Base-by-base conservation (phyloP, 331 rosid species). In the Malus hybrid region DNA sequence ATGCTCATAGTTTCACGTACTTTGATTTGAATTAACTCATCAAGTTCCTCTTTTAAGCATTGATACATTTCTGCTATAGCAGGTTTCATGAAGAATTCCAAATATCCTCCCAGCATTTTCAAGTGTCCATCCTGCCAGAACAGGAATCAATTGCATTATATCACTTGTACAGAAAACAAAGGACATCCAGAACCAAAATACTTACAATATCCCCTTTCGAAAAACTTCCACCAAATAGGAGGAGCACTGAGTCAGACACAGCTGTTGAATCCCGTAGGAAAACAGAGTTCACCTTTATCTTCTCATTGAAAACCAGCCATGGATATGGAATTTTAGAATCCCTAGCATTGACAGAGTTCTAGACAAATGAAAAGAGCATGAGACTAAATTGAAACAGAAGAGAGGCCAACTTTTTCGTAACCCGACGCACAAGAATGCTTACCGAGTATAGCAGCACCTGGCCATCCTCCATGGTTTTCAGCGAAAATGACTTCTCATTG, bases 381-480 rank as follows among this genome's bases (percentile, higher is more conserved):
- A 77, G 74, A 62, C 71, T 64, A 80, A 74, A 32, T 42, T 59
- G 78, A 61, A 67, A 68, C 50, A 72, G 52, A 65, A 75, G 31
- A 29, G 54, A 52, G 56, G 62, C 57, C 59, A 65, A 69, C 33
- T 28, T 62, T 31, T 42, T 27, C 18, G 24, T 63, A 46, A 71
- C 4, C 18, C 18, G 64, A 44, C 31, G 63, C 63, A 79, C 57
- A 56, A 52, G 28, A 18, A 77, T 83, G 76, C 93, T 83, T 75
- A 95, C 97, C 83, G 84, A 89, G 82, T 92, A 86, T 16, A 95
- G 87, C 72, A 92, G 91, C 80, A 95, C 99, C 86, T 87, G 97
- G 52, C 99, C 99, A 76, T 95, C 99, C 92, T 95, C 97, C 97
- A 95, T 90, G 31, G 99, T 89, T 86, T 95, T 95, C 81, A 95